Base-by-base conservation (phyloP, 306 rosid genomes). In the Citrullus mucosospermus region DNA sequence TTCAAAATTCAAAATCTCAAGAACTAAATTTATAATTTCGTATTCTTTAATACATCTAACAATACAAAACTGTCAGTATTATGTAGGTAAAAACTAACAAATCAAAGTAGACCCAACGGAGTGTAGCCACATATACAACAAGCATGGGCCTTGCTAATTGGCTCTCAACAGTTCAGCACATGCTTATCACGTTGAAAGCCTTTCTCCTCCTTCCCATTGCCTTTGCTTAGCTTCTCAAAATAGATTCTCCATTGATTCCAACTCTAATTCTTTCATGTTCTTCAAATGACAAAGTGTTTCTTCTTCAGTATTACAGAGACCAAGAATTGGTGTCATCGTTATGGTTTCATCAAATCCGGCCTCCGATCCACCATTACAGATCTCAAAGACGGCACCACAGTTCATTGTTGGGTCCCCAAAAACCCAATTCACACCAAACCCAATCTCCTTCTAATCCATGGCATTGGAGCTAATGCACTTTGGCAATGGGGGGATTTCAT, bases 381-480 rank as follows among this genome's bases (percentile, higher is more conserved):
- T 79, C 80, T 93, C 65, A 78, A 84, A 41, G 97, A 92, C 30
- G 97, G 94, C 43, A 92, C 97, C 43, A 16, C 81, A 32, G 85
- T 93, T 60, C 96, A 91, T 72, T 92, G 97, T 66, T 93, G 97
- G 98, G 88, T 86, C 18, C 98, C 98, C n/a, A 85, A 84, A 34
- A 73, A 59, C 80, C 88, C 17, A 9, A 48, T 41, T 36, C 81
- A 79, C 1, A 51, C 91, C 5, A 88, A 89, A 9, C 96, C 92
- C 16, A 89, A 88, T 78, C 93, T 93, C 43, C 88, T 93, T 43
- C 91, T 93, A 15, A 85, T 93, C 83, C 97, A 93, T 80, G 97
- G 98, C 41, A 59, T 91, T 7, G 97, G 93, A 22, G 83, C 87
- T 36, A 93, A 90, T 82, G 96, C 98, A 22, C 12, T 88, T 84